Evolutionary conservation across 2,329 filamentous ascomycete species (phyloP).

Genomic region (Xylariaceae sp.): DNA sequence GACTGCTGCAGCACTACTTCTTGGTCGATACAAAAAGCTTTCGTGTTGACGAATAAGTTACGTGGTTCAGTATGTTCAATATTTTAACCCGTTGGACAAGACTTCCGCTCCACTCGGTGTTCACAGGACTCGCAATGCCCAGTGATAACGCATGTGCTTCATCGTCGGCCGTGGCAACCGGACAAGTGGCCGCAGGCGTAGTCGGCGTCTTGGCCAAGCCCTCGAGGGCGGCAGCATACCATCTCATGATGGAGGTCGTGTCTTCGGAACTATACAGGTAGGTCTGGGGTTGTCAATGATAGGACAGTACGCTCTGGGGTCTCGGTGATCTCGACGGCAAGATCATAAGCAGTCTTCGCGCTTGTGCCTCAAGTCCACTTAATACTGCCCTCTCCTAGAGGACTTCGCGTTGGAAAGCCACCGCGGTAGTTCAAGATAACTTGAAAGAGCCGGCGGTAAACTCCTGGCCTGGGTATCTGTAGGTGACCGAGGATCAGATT

Average conservation of each 20-base stretch:
- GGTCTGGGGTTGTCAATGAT: background rate
- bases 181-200: background rate
- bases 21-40: constrained; percentile 1
- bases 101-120: background rate
- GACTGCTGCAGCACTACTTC: constrained; percentile 27
- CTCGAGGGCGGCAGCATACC: constrained; percentile 1
- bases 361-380: constrained; percentile 1
- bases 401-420: background rate
- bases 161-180: background rate
- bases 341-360: constrained; percentile 13
- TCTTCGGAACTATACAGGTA: constrained; percentile 2
- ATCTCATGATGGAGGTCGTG: background rate
- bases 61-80: constrained; percentile 1
- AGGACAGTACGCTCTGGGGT: constrained; percentile 1
- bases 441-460: constrained; percentile 7
- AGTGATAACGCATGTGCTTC: background rate
- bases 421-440: constrained; percentile 5
- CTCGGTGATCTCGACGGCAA: constrained; percentile 1
- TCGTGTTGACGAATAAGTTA: background rate
- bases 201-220: background rate
- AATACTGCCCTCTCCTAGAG: constrained; percentile 2
- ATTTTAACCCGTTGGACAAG: background rate
- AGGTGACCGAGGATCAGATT: constrained; percentile 18
- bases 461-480: background rate
- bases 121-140: background rate